Evolutionary conservation across 2,329 filamentous ascomycete species (phyloP).

Genomic region (Nemania sp.): DNA sequence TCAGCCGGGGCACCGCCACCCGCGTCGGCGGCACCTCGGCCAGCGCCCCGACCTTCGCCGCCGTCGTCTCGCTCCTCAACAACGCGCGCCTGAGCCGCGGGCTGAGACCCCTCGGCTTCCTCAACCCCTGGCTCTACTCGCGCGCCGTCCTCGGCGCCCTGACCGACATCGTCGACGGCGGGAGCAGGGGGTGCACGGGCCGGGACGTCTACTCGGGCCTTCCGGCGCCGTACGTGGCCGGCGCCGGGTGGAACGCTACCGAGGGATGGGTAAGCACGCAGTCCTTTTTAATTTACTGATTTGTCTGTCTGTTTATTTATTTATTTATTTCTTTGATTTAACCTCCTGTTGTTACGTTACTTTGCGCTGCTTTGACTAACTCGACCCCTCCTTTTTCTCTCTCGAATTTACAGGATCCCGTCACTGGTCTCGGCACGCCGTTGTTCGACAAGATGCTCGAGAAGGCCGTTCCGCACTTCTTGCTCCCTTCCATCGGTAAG

Average conservation of each 20-base stretch:
- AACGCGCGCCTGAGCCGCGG: conserved; percentile 8
- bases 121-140: conserved; percentile 15
- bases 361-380: too few species aligned
- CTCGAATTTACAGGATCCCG: conserved; percentile 12
- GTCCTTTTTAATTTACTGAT: not conserved
- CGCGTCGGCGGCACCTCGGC: conserved; percentile 10
- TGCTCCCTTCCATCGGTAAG: not conserved
- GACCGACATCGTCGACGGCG: conserved; percentile 45
- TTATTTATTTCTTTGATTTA: not conserved
- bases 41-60: conserved; percentile 16
- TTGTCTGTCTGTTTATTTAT: not conserved
- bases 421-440: conserved; percentile 52
- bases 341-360: not conserved
- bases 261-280: conserved; percentile 44
- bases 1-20: not conserved
- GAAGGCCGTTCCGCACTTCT: conserved; percentile 26
- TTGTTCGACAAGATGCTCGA: conserved; percentile 45
- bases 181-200: conserved; percentile 43
- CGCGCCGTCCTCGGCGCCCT: conserved; percentile 45
- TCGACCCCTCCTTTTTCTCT: too few species aligned
- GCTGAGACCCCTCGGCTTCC: conserved; percentile 5
- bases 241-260: conserved; percentile 48
- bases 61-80: conserved; percentile 13
- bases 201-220: conserved; percentile 34
- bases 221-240: conserved; percentile 38